Evolutionary conservation across 179 eudicot genomes (phyloP).

Genomic region (Silene coronaria): DNA sequence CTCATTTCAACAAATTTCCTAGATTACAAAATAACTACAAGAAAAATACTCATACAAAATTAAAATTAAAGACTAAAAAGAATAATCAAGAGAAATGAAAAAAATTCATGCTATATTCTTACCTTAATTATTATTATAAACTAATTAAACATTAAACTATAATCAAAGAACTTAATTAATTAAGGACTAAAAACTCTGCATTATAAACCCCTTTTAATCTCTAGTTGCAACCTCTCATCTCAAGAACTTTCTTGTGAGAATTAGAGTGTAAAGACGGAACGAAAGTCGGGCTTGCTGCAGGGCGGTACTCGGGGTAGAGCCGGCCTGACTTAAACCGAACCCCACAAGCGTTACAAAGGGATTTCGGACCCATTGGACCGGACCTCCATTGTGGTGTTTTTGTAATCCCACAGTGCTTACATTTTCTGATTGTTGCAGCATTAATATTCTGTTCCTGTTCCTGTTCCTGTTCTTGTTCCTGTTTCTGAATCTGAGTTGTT

Average conservation of each 20-base stretch:
- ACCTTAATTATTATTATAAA: conserved; percentile 14
- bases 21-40: conserved; percentile 41
- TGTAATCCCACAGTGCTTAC: conserved; percentile 76
- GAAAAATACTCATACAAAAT: conserved; percentile 36
- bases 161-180: conserved; percentile 18
- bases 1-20: conserved; percentile 18
- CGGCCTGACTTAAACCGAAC: conserved; percentile 79
- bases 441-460: conserved; percentile 11
- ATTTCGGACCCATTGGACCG: conserved; percentile 77
- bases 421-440: conserved; percentile 42
- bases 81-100: conserved; percentile 20
- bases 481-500: conserved; percentile 11
- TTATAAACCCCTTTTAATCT: conserved; percentile 21
- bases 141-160: conserved; percentile 30
- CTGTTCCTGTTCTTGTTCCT: too few relatives aligned
- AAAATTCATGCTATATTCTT: conserved; percentile 11
- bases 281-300: conserved; percentile 81
- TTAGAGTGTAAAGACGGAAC: conserved; percentile 67
- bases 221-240: conserved; percentile 47
- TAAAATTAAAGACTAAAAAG: background rate
- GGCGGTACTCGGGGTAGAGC: conserved; percentile 81
- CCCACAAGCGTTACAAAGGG: conserved; percentile 82
- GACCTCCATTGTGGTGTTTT: conserved; percentile 91
- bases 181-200: conserved; percentile 20
- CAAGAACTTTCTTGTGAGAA: conserved; percentile 77